These are phyloP conservation scores for Penicillium crustosum DNA, from an alignment of 2,329 filamentous ascomycete genomes.

Conservation along the genomic window DNA sequence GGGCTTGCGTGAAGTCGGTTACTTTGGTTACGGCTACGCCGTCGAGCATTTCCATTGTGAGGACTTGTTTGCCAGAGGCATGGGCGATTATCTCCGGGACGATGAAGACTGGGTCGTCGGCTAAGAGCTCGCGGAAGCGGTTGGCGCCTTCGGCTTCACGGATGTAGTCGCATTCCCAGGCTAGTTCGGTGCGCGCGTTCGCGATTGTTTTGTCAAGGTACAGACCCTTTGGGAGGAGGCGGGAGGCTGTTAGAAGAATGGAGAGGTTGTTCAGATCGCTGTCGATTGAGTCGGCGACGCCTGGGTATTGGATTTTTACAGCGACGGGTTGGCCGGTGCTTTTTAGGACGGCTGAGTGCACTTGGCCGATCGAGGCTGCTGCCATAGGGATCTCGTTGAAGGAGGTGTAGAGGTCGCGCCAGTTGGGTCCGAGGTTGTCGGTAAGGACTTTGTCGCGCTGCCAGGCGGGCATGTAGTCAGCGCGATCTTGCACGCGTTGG, in stretches of 20 bases:
- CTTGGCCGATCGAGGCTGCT: constrained; percentile 94
- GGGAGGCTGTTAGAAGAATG: constrained; percentile 84
- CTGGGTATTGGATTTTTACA: constrained; percentile 96
- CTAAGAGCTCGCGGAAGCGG: constrained; percentile 74
- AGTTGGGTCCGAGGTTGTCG: constrained; percentile 75
- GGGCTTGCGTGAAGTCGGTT: constrained; percentile 70
- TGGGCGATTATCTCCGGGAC: constrained; percentile 76
- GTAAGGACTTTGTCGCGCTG: constrained; percentile 83
- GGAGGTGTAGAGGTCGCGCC: constrained; percentile 76
- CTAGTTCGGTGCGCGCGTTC: constrained; percentile 87
- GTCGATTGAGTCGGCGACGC: constrained; percentile 92
- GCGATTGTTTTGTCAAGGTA: constrained; percentile 97
- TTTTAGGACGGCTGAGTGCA: constrained; percentile 79
- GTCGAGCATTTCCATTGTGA: constrained; percentile 90
- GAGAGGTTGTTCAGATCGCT: constrained; percentile 93
- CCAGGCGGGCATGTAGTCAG: constrained; percentile 95
- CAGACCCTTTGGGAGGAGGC: constrained; percentile 83
- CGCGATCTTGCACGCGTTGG: constrained; percentile 90
- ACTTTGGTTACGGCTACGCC: constrained; percentile 84
- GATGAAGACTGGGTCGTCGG: constrained; percentile 72
- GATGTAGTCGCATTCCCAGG: constrained; percentile 94
- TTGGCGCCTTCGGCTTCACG: constrained; percentile 80
- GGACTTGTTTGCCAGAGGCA: constrained; percentile 79
- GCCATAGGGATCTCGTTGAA: constrained; percentile 93
- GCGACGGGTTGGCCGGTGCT: constrained; percentile 75